Conservation (phyloP, 1,139 yeast genomes). For the Taphrina pruni region DNA sequence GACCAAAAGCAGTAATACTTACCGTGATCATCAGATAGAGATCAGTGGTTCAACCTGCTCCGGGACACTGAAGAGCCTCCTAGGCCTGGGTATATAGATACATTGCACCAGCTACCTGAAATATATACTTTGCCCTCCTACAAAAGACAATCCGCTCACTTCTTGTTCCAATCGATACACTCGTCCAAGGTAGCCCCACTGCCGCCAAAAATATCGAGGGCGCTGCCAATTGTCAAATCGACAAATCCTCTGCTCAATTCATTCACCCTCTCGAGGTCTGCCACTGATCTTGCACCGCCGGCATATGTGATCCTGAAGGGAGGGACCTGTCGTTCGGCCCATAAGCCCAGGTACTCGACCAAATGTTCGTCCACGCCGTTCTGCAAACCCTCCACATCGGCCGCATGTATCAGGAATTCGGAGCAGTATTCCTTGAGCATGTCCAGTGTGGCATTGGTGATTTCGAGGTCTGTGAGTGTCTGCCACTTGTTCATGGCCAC, state of each 20-base stretch:
- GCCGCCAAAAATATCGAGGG: constrained; percentile 95
- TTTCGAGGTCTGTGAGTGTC: constrained; percentile 70
- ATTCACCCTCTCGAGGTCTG: constrained; percentile 70
- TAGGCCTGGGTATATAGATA: too few relatives aligned
- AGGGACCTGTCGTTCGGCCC: constrained; percentile 57
- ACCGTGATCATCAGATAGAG: neutral
- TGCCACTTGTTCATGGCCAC: constrained; percentile 99
- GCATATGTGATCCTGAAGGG: constrained; percentile 86
- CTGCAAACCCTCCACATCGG: constrained; percentile 96
- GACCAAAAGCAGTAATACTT: neutral
- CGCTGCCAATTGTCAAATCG: constrained; percentile 90
- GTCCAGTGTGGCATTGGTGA: constrained; percentile 62
- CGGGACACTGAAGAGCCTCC: too few relatives aligned
- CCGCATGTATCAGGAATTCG: constrained; percentile 93
- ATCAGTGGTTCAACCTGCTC: neutral
- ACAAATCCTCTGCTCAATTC: constrained; percentile 76
- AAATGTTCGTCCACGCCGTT: constrained; percentile 84
- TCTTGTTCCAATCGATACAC: constrained; percentile 55
- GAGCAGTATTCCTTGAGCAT: constrained; percentile 69
- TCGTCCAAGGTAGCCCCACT: constrained; percentile 73
- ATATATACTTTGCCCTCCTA: neutral
- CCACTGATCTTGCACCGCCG: constrained; percentile 85
- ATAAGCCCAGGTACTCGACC: constrained; percentile 72
- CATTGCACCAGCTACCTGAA: neutral
- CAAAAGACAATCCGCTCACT: neutral